Percentiles rank a stretch among this genome's conserved stretches.
These are phyloP conservation scores for Venturia carpophila DNA, from an alignment of 2,329 filamentous ascomycete genomes.

Conservation along the genomic window DNA sequence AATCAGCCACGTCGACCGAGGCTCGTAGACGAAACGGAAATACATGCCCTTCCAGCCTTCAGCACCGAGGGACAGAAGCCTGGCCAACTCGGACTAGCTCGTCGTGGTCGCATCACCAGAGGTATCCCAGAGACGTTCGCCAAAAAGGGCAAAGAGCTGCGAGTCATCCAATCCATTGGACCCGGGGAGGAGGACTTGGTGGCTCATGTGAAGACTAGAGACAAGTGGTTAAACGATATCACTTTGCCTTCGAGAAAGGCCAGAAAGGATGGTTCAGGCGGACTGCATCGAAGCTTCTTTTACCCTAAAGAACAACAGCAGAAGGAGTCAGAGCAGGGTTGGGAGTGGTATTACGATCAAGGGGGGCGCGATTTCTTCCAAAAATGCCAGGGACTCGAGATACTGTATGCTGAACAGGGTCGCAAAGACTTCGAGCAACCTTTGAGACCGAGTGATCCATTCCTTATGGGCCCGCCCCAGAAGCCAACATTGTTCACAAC, in stretches of 20 bases:
- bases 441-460: constrained; percentile 13
- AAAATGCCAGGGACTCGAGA: constrained; percentile 33
- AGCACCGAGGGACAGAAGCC: neutral
- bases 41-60: constrained; percentile 3
- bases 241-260: constrained; percentile 42
- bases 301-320: constrained; percentile 34
- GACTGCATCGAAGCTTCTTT: constrained; percentile 38
- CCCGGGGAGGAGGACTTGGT: constrained; percentile 18
- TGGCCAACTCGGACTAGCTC: neutral
- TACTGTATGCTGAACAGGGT: constrained; percentile 33
- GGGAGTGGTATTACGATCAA: constrained; percentile 46
- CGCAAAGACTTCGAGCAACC: constrained; percentile 36
- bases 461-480: constrained; percentile 45
- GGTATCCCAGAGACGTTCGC: constrained; percentile 13
- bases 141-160: constrained; percentile 5
- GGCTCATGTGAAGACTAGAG: constrained; percentile 35
- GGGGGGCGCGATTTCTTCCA: constrained; percentile 36
- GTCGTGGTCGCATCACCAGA: constrained; percentile 2
- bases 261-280: constrained; percentile 28
- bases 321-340: constrained; percentile 40
- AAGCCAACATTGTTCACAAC: constrained; percentile 35
- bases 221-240: constrained; percentile 45
- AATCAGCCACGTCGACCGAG: neutral
- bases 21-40: neutral
- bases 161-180: constrained; percentile 15